Conservation (phyloP, 345 rosid genomes). For the Ceriops decandra region DNA sequence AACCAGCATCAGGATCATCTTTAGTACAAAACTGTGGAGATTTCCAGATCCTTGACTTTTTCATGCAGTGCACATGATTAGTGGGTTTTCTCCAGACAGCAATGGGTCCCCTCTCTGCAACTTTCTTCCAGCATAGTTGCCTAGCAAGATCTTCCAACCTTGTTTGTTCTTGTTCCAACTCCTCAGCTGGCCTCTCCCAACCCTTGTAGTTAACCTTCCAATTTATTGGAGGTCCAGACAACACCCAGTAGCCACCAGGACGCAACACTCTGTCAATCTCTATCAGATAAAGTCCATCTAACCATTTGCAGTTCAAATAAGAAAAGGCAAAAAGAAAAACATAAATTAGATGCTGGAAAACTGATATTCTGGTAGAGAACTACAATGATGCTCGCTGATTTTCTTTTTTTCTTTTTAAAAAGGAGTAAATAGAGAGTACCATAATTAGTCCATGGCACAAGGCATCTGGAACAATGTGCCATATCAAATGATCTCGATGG, state of each 20-base stretch:
- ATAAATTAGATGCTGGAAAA: background rate
- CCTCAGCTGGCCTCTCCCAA: slow-evolving; percentile 40
- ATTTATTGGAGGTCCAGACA: slow-evolving; percentile 69
- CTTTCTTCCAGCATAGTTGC: slow-evolving; percentile 67
- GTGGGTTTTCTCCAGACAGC: slow-evolving; percentile 68
- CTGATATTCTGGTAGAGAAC: background rate
- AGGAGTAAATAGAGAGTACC: slow-evolving; percentile 35
- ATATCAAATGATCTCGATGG: slow-evolving; percentile 67
- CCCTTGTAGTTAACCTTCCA: slow-evolving; percentile 40
- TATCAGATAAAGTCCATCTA: slow-evolving; percentile 65
- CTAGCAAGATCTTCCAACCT: slow-evolving; percentile 47
- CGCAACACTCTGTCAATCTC: slow-evolving; percentile 69
- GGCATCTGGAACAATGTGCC: slow-evolving; percentile 79
- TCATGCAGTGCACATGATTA: slow-evolving; percentile 52
- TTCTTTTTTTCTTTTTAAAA: background rate
- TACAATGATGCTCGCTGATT: background rate
- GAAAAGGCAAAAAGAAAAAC: background rate
- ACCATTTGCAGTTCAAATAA: slow-evolving; percentile 10
- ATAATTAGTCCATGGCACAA: slow-evolving; percentile 51
- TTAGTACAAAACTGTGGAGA: slow-evolving; percentile 39
- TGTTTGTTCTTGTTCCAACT: slow-evolving; percentile 46
- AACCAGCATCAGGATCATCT: slow-evolving; percentile 45
- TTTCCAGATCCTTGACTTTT: slow-evolving; percentile 32
- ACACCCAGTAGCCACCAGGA: slow-evolving; percentile 65
- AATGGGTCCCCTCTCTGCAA: slow-evolving; percentile 44